phyloP scores from a whole-genome alignment of 192 early-diverging fungal species.

The Entomortierella chlamydospora region DNA sequence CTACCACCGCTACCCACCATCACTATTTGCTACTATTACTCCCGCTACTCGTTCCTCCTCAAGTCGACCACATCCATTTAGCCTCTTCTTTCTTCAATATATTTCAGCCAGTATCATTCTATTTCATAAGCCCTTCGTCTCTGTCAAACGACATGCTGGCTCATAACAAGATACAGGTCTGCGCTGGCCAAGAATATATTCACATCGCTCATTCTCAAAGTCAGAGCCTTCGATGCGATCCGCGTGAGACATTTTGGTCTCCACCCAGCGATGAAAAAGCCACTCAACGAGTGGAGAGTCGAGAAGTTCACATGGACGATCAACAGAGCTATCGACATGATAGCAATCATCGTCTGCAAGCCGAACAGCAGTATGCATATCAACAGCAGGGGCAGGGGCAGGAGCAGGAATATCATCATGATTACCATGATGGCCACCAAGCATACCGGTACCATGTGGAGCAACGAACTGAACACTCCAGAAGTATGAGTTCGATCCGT shows the following conservation, averaged over 20 bases:
- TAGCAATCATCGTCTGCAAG: no score
- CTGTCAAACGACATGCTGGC: constrained; percentile 17
- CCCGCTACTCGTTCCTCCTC: no score
- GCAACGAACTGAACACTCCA: neutral
- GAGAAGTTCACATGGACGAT: no score
- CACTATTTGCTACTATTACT: neutral
- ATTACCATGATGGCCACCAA: neutral
- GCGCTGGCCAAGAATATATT: constrained; percentile 5
- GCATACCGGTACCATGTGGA: neutral
- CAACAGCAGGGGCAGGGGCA: neutral
- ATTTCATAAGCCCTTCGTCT: constrained; percentile 1
- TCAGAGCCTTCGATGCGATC: neutral
- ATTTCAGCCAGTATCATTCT: neutral
- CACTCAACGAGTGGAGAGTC: no score
- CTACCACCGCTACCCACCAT: neutral
- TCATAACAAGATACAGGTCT: constrained; percentile 23
- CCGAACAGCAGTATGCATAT: no score
- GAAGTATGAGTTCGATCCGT: neutral
- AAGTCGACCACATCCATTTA: neutral
- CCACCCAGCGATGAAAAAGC: neutral
- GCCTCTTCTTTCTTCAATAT: no score
- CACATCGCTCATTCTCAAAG: neutral
- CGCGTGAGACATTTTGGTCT: neutral
- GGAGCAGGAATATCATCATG: neutral
- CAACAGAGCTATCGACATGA: no score